A percentile compares a stretch with the other conserved stretches of the same genome.
Evolutionary conservation across 179 eudicot species (phyloP).

Genomic region (Nepenthes alata): DNA sequence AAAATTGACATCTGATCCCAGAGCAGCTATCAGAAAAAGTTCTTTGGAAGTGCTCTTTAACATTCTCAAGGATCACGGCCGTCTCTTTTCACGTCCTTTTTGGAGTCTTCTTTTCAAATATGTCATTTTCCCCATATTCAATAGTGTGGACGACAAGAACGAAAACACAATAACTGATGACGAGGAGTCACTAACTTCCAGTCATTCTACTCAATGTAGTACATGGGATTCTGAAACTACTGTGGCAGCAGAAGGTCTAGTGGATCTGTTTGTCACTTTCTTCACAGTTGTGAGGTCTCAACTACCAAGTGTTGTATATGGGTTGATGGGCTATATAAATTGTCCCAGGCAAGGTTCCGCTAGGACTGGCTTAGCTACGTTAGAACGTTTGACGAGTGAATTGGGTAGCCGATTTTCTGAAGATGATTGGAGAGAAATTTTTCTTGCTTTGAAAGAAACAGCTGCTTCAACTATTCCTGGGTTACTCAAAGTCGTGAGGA

Average conservation of each 20-base stretch:
- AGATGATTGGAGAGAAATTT: conserved; percentile 75
- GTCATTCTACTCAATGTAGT: conserved; percentile 24
- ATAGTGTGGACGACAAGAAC: conserved; percentile 27
- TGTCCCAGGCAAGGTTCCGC: conserved; percentile 64
- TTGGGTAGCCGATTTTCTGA: conserved; percentile 53
- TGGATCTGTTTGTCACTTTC: conserved; percentile 59
- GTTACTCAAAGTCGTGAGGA: conserved; percentile 53
- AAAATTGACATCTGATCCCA: conserved; percentile 74
- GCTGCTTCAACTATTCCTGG: conserved; percentile 55
- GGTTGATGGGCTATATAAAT: conserved; percentile 45
- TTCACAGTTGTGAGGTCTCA: conserved; percentile 51
- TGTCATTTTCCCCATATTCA: conserved; percentile 77
- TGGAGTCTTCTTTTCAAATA: conserved; percentile 58
- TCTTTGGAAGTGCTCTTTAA: conserved; percentile 91
- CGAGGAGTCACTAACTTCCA: conserved; percentile 20
- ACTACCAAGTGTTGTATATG: conserved; percentile 46
- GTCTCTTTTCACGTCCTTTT: conserved; percentile 64
- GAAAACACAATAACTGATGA: conserved; percentile 24
- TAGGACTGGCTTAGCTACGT: conserved; percentile 61
- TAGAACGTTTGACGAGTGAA: conserved; percentile 62
- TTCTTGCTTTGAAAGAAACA: conserved; percentile 65
- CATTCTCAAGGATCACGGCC: conserved; percentile 96
- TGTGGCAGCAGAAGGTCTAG: conserved; percentile 65
- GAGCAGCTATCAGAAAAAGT: conserved; percentile 81
- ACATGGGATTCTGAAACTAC: conserved; percentile 75